Base-by-base conservation (phyloP, 768 basidiomycete genomes). In the Pleurotus cornucopiae region DNA sequence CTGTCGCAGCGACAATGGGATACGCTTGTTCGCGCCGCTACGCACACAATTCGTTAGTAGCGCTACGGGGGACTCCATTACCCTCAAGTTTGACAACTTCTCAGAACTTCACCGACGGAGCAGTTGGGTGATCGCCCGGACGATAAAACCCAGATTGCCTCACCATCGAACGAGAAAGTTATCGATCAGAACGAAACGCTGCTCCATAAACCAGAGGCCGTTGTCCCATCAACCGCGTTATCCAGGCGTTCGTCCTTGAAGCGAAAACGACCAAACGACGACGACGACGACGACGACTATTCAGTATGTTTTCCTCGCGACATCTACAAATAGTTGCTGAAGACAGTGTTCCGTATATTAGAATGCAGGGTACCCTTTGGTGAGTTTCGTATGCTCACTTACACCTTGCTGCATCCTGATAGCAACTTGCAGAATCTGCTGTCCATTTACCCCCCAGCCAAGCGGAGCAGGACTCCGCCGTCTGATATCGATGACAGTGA, bases 1-100 rank as follows among this genome's bases (percentile, higher is more conserved):
- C 82, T 13, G 76, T 84, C 60, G 82, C 83, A 54, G 83, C 82
- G 6, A 80, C 79, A 12, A 75, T 84, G 21, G 80, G 83, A 49
- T 85, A 84, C 60, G 79, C 81, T 2, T 83, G 74, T 58, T 69
- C 77, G 18, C 78, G 81, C 49, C 77, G 76, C 23, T 62, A 69
- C 46, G 62, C 60, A 41, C 46, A 62, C 20, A 67, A 64, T 62
- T 63, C 63, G 72, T 72, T 64, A 57, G 69, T 67, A 59, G 46
- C 43, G 45, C 40, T 52, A 37, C 38, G 57, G 57, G 45, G 41
- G 13, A 26, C 60, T 11, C 30, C 30, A 34, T 34, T 34, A 34
- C 9, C 30, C 44, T 46, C 57, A 51, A 40, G 49, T 41, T 56
- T 56, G 49, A 47, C 45, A 23, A 43, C 13, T 23, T 13, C 21